Base-by-base conservation (phyloP, 2,329 filamentous ascomycete genomes). In the Ophiostoma australiae region DNA sequence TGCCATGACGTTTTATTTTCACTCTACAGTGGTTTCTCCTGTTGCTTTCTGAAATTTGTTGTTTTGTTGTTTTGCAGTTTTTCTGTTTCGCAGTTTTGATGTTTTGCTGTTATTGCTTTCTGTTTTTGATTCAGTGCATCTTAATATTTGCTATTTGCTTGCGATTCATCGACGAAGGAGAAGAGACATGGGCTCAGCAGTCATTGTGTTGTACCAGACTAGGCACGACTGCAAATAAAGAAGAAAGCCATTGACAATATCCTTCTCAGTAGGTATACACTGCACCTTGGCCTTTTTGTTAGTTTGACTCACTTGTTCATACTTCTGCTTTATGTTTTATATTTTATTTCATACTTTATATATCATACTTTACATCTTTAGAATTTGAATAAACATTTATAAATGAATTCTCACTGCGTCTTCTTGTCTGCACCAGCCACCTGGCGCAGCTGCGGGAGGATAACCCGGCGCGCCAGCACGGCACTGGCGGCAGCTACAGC, bases 401-500 rank as follows among this genome's bases (percentile, higher is more conserved):
- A 41, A 2, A 41, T 41, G 10, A 8, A 41, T 41, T 2, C 15
- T 61, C 39, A 58, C 20, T 35, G 11, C 20, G 15, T 41, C 31
- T 48, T 35, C 20, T 11, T 31, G 23, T 20, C 63, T 2, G 23
- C 31, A 1, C 15, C 39, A 70, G 73, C 77, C 33, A 79, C 71
- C 27, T 72, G 70, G 72, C 76, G 75, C 72, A 82, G 74, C 76
- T 76, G 76, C 17, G 73, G 73, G 41, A 78, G 76, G 48, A 82
- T 76, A 72, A 81, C 76, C 71, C 77, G 77, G 71, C 76, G 78
- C 52, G 83, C 82, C n/a, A 84, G 75, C 79, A 80, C 84, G 3
- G 81, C 81, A 52, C 71, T 72, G 20, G 78, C 74, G 35, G 80
- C 73, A n/a, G 88, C 87, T 70, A 97, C 84, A 3, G 86, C 74